Base-by-base conservation (phyloP, 1,139 yeast species). In the Nakaseomyces delphensis region DNA sequence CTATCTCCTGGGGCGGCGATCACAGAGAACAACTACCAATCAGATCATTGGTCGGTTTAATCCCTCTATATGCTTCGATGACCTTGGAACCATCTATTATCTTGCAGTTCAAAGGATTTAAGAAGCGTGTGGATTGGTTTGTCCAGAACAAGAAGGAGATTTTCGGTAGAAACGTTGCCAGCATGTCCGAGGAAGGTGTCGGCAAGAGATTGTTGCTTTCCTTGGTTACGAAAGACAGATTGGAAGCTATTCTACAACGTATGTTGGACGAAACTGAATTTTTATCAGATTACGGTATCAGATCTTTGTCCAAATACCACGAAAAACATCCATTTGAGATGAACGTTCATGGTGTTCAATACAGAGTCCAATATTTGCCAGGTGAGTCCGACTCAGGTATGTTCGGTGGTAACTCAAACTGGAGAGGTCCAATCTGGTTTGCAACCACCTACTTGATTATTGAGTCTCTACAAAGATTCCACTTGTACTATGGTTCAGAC, bases 381-480 rank as follows among this genome's bases (percentile, higher is more conserved):
- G 96, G 95, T 13, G 96, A 87, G 61, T 83, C 94, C 21, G 91
- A 84, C 58, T 81, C 93, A 4, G 95, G 95, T 4, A 74, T 87
- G 75, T 87, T 87, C 72, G 96, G 96, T 43, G 96, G 96, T 48
- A 87, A 87, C 61, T 85, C 95, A 25, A 86, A 86, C 63, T 87
- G 96, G 96, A 73, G 96, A 63, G 96, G 96, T 4, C 96, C 96
- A 14, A 85, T 87, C 57, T 87, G 96, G 96, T 85, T 86, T 70
- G 95, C 96, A 16, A 84, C 85, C 10, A 87, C 83, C 57, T 86
- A 86, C 63, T 68, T 87, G 51, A 68, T 87, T 41, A 86, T 87
- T 45, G 96, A 87, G 66, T 79, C 95, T 0, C 69, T 87, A 55
- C 93, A 87, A 62, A 71, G 95, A 54, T 86, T 85, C 63, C 85